Percentiles rank a stretch among this genome's conserved stretches.
These are phyloP conservation scores for Carpinus viminea DNA, from an alignment of 306 rosid genomes.

Conservation along the genomic window DNA sequence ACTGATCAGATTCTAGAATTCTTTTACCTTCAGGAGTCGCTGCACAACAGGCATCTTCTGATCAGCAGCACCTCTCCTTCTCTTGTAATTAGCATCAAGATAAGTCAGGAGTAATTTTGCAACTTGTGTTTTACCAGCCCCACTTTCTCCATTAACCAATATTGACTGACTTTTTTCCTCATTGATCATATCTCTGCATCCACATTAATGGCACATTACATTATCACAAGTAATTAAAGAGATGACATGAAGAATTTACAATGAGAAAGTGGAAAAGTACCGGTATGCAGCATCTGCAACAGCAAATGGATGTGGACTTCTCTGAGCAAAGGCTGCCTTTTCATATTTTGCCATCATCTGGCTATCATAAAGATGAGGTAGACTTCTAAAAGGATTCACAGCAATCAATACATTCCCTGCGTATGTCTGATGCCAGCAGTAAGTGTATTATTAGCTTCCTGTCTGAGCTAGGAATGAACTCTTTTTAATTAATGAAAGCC, in stretches of 20 bases:
- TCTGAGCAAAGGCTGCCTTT: conserved; percentile 96
- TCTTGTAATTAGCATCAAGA: conserved; percentile 99
- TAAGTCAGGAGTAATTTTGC: conserved; percentile 92
- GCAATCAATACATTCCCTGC: conserved; percentile 97
- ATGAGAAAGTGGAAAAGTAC: conserved; percentile 41
- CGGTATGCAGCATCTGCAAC: conserved; percentile 98
- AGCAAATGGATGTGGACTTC: conserved; percentile 99
- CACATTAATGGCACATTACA: conserved; percentile 26
- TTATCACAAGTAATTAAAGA: conserved; percentile 28
- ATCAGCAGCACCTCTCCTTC: conserved; percentile 82
- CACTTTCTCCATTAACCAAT: conserved; percentile 99
- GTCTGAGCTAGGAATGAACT: not conserved
- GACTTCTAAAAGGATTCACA: conserved; percentile 87
- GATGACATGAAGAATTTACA: conserved; percentile 18
- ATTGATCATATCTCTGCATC: conserved; percentile 87
- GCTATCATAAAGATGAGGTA: conserved; percentile 95
- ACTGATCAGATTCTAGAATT: conserved; percentile 28
- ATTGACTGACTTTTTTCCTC: conserved; percentile 92
- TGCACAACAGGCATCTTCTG: conserved; percentile 95
- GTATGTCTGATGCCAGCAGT: conserved; percentile 71
- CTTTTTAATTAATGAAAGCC: not conserved
- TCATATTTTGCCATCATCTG: conserved; percentile 99
- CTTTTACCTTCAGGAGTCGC: conserved; percentile 88
- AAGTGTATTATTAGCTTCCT: conserved; percentile 20
- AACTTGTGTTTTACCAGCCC: conserved; percentile 99